Evolutionary conservation across 2,329 filamentous ascomycete species (phyloP).

Genomic region (Monosporascus ibericus): DNA sequence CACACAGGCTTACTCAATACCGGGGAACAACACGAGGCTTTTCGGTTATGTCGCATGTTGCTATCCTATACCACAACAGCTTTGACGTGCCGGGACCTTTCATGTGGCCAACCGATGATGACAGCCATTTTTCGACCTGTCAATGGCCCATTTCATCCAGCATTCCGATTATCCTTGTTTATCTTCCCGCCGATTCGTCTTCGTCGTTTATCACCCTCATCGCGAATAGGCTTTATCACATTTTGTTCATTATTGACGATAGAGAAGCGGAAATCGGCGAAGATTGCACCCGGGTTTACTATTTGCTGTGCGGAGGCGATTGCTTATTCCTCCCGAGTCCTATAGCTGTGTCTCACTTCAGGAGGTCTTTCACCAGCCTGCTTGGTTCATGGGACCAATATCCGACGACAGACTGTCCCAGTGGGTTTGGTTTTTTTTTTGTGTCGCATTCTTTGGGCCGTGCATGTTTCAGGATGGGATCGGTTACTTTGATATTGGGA

Average conservation of each 20-base stretch:
- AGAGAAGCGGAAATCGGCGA: conserved; percentile 7
- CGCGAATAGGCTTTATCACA: not conserved
- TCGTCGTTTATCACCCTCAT: not conserved
- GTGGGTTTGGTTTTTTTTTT: not conserved
- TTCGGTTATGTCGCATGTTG: not conserved
- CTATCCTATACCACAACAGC: not conserved
- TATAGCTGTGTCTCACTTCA: not conserved
- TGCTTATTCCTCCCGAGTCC: not conserved
- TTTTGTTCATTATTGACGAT: conserved; percentile 1
- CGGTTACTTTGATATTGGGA: not conserved
- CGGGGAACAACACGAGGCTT: not conserved
- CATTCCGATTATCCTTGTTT: not conserved
- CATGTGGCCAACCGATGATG: not conserved
- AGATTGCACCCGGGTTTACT: not conserved
- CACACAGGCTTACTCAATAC: not conserved
- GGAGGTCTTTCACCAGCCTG: not conserved
- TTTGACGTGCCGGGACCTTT: not conserved
- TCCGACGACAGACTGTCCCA: not conserved
- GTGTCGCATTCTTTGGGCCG: not conserved
- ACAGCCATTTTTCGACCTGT: not conserved
- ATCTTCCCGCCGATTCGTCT: not conserved
- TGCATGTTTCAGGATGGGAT: not conserved
- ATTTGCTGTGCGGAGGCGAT: not conserved
- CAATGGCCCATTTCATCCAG: not conserved
- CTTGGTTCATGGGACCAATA: not conserved